Base-by-base conservation (phyloP, 2,329 filamentous ascomycete species). In the Neobulgaria alba region DNA sequence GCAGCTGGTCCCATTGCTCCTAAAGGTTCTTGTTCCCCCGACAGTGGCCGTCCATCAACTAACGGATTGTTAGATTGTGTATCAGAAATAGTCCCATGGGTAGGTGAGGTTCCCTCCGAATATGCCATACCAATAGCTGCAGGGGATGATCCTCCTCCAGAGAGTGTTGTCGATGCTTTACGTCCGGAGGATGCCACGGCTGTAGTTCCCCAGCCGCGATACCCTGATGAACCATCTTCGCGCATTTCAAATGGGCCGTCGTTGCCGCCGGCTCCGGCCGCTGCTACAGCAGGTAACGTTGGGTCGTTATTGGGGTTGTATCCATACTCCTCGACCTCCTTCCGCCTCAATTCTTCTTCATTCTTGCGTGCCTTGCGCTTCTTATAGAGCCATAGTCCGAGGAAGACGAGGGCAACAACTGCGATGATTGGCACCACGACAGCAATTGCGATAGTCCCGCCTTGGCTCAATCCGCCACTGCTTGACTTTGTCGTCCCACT, bases 241-340 rank as follows among this genome's bases (percentile, higher is more conserved):
- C 77, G 73, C 81, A 89, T 88, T 60, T 90, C 79, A 53, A 79
- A 79, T 31, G 73, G 66, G 39, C 72, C 73, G 39, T 73, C 76
- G 4, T 56, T 57, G 15, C 63, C 62, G 9, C 67, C 66, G 5
- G 47, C 49, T 5, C 67, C 66, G 5, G 48, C 48, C 4, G 42
- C 46, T 4, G 49, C 69, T 18, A 75, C 67, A 5, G 75, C 68
- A 8, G 78, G 78, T 10, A 95, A 70, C 1, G 84, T 87, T 1
- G 89, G 87, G 59, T 95, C 89, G 45, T 88, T 82, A 64, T 96
- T 96, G n/a, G 92, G 92, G 62, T 96, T 96, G 69, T 89, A 96
- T 21, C 85, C 82, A 61, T 96, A 96, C 59, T 96, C 92, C 61
- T 96, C 90, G 9, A 95, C 88, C 64, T 98, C 92, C 67, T 95